These are phyloP conservation scores for Thelonectria olida DNA, from an alignment of 2,329 filamentous ascomycete genomes.

Conservation along the genomic window DNA sequence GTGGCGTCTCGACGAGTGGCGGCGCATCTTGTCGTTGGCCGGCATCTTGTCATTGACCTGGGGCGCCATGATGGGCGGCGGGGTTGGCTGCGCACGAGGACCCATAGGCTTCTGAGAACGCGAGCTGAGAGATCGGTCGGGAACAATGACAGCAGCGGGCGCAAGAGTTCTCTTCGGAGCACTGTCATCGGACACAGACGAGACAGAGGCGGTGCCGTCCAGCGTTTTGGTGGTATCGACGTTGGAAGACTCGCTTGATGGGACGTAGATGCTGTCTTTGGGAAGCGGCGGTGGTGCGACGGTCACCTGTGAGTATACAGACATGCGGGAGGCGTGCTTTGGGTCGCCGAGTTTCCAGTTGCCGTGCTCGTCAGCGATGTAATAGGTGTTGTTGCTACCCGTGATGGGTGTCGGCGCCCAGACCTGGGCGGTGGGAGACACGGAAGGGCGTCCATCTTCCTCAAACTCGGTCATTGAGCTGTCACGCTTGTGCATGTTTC, in stretches of 20 bases:
- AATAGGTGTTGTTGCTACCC: conserved; percentile 56
- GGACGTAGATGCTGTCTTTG: conserved; percentile 27
- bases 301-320: conserved; percentile 29
- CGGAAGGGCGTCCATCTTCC: conserved; percentile 55
- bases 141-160: conserved; percentile 45
- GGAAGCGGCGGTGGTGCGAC: conserved; percentile 30
- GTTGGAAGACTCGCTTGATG: not conserved
- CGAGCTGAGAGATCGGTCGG: conserved; percentile 35
- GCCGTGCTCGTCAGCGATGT: conserved; percentile 61
- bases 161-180: conserved; percentile 25
- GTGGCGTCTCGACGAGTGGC: conserved; percentile 29
- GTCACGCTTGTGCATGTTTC: conserved; percentile 45
- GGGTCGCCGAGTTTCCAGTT: conserved; percentile 62
- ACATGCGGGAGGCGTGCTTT: conserved; percentile 40
- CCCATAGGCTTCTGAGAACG: conserved; percentile 25
- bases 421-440: conserved; percentile 51
- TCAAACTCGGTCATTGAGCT: conserved; percentile 63
- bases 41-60: not conserved
- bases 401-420: conserved; percentile 61
- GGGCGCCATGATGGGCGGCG: conserved; percentile 35
- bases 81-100: conserved; percentile 26
- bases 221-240: conserved; percentile 1
- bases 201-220: not conserved
- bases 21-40: conserved; percentile 27
- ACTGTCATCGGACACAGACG: not conserved